Evolutionary conservation across 371 early-diverging fungal species (phyloP).

Genomic region (Mortierella sp.): DNA sequence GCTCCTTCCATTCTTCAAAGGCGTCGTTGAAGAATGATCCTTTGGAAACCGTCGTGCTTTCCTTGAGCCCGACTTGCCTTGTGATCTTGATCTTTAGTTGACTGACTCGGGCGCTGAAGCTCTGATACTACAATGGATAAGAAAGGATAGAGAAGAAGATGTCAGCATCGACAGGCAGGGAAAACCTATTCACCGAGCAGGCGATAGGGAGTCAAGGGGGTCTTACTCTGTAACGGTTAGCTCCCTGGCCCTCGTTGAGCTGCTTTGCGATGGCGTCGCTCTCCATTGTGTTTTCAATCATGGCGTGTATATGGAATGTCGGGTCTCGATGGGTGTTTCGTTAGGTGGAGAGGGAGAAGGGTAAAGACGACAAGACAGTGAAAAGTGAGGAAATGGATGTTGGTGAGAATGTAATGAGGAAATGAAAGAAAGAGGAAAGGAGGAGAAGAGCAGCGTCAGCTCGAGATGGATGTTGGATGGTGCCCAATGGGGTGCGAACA

Average conservation of each 20-base stretch:
- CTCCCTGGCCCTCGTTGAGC: conserved; percentile 75
- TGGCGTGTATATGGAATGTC: too few species aligned
- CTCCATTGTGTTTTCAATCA: conserved; percentile 22
- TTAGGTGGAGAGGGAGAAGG: too few species aligned
- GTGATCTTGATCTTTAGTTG: conserved; percentile 82
- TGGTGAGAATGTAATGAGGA: too few species aligned
- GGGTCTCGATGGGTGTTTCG: too few species aligned
- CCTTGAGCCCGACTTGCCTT: conserved; percentile 62
- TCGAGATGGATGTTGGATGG: too few species aligned
- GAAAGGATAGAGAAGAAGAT: neutral
- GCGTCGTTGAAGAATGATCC: conserved; percentile 89
- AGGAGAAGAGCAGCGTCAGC: too few species aligned
- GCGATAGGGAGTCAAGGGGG: neutral
- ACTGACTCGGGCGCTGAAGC: conserved; percentile 84
- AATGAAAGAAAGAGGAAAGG: too few species aligned
- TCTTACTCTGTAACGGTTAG: conserved; percentile 75
- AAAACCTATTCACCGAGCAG: neutral
- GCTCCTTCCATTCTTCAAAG: conserved; percentile 82
- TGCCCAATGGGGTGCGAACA: too few species aligned
- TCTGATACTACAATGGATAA: conserved; percentile 71
- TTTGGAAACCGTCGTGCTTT: conserved; percentile 52
- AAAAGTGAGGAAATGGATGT: too few species aligned
- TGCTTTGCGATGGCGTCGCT: conserved; percentile 54
- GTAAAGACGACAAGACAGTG: too few species aligned
- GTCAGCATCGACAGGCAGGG: neutral